These are phyloP conservation scores for Aspergillus phoenicis DNA, from an alignment of 2,329 filamentous ascomycete species.

Conservation along the genomic window DNA sequence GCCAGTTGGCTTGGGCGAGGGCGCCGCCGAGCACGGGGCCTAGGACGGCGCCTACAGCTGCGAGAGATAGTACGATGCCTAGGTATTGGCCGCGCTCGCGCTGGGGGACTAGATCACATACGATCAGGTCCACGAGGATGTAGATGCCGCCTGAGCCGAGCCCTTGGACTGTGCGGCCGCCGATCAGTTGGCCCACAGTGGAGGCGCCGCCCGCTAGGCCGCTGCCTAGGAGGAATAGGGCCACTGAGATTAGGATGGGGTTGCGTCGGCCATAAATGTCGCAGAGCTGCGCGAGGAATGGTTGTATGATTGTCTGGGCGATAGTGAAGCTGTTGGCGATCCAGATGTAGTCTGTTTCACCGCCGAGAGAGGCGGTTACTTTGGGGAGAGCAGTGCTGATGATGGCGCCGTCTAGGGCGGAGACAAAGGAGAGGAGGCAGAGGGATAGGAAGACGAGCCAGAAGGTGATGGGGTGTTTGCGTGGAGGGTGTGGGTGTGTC, in stretches of 20 bases:
- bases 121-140: conserved; percentile 47
- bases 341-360: neutral
- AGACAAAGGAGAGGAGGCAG: neutral
- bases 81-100: conserved; percentile 34
- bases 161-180: conserved; percentile 59
- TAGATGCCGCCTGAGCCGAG: conserved; percentile 51
- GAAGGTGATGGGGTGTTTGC: too few species aligned
- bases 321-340: neutral
- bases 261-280: conserved; percentile 57
- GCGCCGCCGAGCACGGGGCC: conserved; percentile 36
- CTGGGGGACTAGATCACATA: conserved; percentile 51
- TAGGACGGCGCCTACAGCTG: neutral
- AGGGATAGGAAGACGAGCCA: neutral
- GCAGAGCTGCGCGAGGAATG: conserved; percentile 55
- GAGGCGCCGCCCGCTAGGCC: conserved; percentile 55
- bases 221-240: conserved; percentile 56
- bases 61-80: conserved; percentile 20
- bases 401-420: neutral
- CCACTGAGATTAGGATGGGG: conserved; percentile 45
- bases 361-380: neutral
- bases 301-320: conserved; percentile 35
- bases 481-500: too few species aligned
- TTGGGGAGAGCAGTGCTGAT: neutral
- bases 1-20: conserved; percentile 26
- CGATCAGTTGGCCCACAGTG: conserved; percentile 53